Evolutionary conservation across 768 basidiomycete species (phyloP), one percentile per base, ranked within the genome.

Genomic region (Cystoderma amianthinum): DNA sequence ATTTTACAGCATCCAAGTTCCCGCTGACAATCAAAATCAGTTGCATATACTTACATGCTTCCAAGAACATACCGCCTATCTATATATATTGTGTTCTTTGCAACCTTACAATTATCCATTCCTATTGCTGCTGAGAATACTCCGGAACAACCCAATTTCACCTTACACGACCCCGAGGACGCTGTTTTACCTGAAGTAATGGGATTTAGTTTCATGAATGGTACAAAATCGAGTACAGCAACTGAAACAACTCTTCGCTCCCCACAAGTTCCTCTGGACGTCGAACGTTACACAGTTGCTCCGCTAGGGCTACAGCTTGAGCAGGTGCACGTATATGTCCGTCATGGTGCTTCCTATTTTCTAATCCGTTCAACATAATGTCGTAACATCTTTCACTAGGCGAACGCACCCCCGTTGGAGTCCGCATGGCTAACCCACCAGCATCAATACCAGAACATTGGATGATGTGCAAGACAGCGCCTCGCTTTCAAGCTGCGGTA

Each of bases 371-470:
- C 13, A 24, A 16, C 23, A 30, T 13, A 42, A 11, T 19, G 21
- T 9, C 6, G 15, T 17, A 34, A 40, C 25, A 9, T 9, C 11
- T 16, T 38, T 9, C 5, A 20, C 37, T n/a, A 88, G 85, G 85
- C 21, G 86, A 88, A 61, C 74, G 86, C 24, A 77, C 85, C 0
- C 86, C 86, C 1, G 85, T 88, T n/a, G 77, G 75, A 6, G 64
- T 78, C 9, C 74, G 85, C 2, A 71, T 88, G 59, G 59, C 70
- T 4, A 69, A 66, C 3, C 64, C 80, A 5, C 82, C 83, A 0
- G 78, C 78, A 9, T 76, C 69, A 21, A 76, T 88, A 41, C 80
- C 83, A 1, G 71, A 75, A 48, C 65, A 82, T 47, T 88, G 86
- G 83, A 59, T 68, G 42, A 69, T 85, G 68, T 85, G 82, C 54